Base-by-base conservation (phyloP, 2,329 filamentous ascomycete genomes). In the Hypomyces rosellus region DNA sequence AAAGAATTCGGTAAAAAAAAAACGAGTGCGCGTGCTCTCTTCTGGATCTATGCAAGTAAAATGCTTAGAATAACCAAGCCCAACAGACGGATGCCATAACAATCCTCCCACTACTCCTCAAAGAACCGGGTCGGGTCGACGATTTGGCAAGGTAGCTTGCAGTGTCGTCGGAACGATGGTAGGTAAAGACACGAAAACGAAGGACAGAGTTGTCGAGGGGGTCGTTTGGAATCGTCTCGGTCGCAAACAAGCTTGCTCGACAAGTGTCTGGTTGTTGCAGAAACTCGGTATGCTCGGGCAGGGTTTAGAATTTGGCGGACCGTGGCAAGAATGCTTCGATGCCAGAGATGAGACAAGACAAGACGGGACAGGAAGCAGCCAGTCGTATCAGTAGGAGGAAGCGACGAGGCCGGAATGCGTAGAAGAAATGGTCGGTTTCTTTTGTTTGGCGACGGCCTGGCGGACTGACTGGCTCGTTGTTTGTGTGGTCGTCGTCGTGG, bases 391-490 rank as follows among this genome's bases (percentile, higher is more conserved):
- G 20, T 8, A 34, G 20, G 20, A 5, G 20, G 5, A 16, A 33
- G 39, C 18, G 40, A 41, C 14, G 22, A 37, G 5, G 39, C 44
- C 36, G 48, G 48, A 51, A 53, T 53, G 51, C 48, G 15, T 30
- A n/a, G 34, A 9, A 1, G 18, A 12, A n/a, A 47, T 34, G 4
- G 39, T 18, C 43, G 43, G 15, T 20, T 36, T 33, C 6, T 30
- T 8, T 45, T 20, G 3, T 14, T n/a, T 11, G 44, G 22, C 4
- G 34, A 46, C 8, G 12, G 39, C 34, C 39, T 36, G 25, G 8
- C 8, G 13, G 39, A 40, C 39, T 36, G 25, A 30, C 25, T 30
- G 25, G 25, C 25, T 30, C 9, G 25, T 30, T 30, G 25, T 30
- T 6, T 30, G 9, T 30, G 3, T 8, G 4, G 20, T 30, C 9